Base-by-base conservation (phyloP, 495 filamentous ascomycete genomes). In the Astrothelium macrocarpum region DNA sequence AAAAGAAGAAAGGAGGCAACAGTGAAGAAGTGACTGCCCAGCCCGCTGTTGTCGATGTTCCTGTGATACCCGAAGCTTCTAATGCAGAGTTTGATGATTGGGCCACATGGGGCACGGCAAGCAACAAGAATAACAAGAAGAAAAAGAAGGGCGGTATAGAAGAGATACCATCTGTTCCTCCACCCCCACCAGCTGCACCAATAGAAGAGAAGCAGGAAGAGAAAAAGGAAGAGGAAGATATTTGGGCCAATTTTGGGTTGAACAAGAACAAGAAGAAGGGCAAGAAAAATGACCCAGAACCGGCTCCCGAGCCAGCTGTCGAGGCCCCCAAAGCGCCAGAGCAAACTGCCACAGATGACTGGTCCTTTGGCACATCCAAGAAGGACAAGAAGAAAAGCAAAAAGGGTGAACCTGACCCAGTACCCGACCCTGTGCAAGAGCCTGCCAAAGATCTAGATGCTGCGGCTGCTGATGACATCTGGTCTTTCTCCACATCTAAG, bases 101-200 rank as follows among this genome's bases (percentile, higher is more conserved):
- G 49, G 49, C 23, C 9, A 28, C 49, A 26, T 56, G 49, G 49
- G 25, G 16, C 25, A 49, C 10, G 5, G n/a, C 45, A 5, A 16
- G 14, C 20, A 49, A 9, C 0, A 56, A 56, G 49, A 56, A 49
- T 12, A 66, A 71, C 29, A 72, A 68, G 60, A 77, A 76, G 67
- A 73, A 74, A 59, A 71, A 70, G 66, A 71, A 71, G 45, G 59
- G 34, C 2, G 49, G 49, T 25, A 16, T 28, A 29, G 49, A 56
- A 25, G 23, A 26, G 25, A 9, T 29, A 2, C 49, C 49, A 29
- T 25, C 49, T 56, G 49, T 29, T 4, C 49, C 49, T 2, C 49
- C 49, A 10, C 49, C 49, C 11, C 49, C 49, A 7, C 49, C 49
- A 2, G 23, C 49, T n/a, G 49, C 49, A 11, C 49, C 49, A 29